Evolutionary conservation across 306 rosid species (phyloP), one percentile per base, ranked within the genome.

Genomic region (Citrullus amarus): DNA sequence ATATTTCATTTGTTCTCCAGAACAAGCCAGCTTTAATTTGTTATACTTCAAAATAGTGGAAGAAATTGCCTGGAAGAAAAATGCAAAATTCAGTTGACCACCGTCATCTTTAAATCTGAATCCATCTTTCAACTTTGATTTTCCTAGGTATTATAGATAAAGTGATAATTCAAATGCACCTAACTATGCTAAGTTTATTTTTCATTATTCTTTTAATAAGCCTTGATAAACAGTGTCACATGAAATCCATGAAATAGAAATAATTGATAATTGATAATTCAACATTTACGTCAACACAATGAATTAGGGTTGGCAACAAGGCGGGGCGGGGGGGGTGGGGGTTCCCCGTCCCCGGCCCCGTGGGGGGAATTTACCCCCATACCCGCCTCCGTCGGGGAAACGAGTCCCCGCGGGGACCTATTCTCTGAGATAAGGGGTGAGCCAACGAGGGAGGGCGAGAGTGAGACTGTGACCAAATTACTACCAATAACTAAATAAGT

Each of bases 21-120:
- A 80, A 70, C 7, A 32, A 75, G 78, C 80, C 38, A 80, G 83
- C 84, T 90, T 90, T 81, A 92, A 81, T 78, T 85, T 91, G 87
- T 72, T 91, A 76, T 86, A 92, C 83, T 80, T 88, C 75, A 86
- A 85, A 75, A 94, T 79, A 82, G 95, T 88, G 79, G 78, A 90
- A 81, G 91, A 83, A 85, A 93, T 86, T 76, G 85, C 95, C 98
- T 93, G 89, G 71, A 65, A 81, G 54, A 17, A 56, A 61, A 80
- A 56, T 18, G 18, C 43, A 30, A 41, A 77, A 13, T 32, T 62
- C 51, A 57, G 69, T 39, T 57, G 50, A n/a, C 66, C 18, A 75
- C 9, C 4, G 9, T 6, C 34, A 55, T 36, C 5, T 70, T 44
- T 16, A 22, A 46, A 70, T 70, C 22, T 68, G 18, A 43, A 38